A percentile compares a stretch with the other conserved stretches of the same genome.
These are phyloP conservation scores for Pisolithus albus DNA, from an alignment of 768 basidiomycete species.

Conservation along the genomic window DNA sequence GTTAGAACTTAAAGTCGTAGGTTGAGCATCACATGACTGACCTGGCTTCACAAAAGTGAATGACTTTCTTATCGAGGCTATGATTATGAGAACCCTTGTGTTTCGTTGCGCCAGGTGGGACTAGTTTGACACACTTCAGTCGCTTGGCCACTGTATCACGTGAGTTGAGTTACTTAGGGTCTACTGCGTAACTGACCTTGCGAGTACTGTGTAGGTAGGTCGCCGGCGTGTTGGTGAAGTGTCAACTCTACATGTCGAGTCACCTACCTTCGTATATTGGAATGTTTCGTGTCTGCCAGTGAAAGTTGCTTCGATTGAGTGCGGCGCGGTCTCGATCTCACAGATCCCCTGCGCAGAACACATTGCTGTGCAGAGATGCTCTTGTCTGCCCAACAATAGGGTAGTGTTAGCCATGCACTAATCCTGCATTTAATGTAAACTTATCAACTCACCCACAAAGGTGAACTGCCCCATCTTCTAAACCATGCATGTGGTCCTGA, in stretches of 20 bases:
- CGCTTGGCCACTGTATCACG: conserved; percentile 36
- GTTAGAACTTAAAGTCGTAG: background rate
- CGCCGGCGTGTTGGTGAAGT: too few species aligned
- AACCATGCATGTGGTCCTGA: conserved; percentile 43
- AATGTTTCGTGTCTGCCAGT: conserved; percentile 48
- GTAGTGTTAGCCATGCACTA: background rate
- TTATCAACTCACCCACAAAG: conserved; percentile 42
- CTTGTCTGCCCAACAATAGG: conserved; percentile 29
- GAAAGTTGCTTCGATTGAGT: conserved; percentile 50
- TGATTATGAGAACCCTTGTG: conserved; percentile 43
- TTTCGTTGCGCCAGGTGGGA: conserved; percentile 31
- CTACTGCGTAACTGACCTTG: background rate
- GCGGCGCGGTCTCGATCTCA: conserved; percentile 46
- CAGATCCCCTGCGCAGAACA: conserved; percentile 43
- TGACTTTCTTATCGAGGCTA: conserved; percentile 30
- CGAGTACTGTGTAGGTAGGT: background rate
- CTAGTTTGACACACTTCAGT: conserved; percentile 36
- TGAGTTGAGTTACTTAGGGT: background rate
- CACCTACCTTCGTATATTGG: conserved; percentile 47
- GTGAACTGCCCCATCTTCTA: conserved; percentile 33
- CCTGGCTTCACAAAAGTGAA: conserved; percentile 47
- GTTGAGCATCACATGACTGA: conserved; percentile 12
- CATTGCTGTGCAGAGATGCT: conserved; percentile 35
- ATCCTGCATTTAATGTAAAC: conserved; percentile 5
- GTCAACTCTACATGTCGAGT: background rate